These are phyloP conservation scores for Termitomyces sp. DNA, from an alignment of 768 basidiomycete species.

Conservation along the genomic window DNA sequence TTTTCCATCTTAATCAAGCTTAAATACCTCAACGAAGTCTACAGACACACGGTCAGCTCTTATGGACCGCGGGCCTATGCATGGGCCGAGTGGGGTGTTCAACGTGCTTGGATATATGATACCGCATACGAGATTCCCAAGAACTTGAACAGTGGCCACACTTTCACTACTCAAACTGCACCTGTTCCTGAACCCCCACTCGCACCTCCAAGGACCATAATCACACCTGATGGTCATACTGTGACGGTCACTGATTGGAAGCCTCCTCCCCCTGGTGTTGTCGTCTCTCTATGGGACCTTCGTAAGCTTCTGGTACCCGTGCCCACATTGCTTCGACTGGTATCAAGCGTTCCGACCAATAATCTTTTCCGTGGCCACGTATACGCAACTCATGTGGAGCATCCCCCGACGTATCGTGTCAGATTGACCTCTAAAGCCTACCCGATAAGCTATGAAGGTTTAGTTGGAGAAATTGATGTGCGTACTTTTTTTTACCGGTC, in stretches of 20 bases:
- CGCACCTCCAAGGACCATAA: background rate
- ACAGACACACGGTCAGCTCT: background rate
- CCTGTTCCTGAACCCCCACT: background rate
- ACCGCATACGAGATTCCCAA: background rate
- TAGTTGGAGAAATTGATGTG: constrained; percentile 3
- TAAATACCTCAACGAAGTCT: background rate
- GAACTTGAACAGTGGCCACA: constrained; percentile 4
- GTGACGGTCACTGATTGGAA: background rate
- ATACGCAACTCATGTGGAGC: constrained; percentile 1
- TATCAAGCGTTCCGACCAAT: background rate
- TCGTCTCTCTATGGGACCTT: constrained; percentile 8
- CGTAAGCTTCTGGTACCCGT: background rate
- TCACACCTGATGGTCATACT: background rate
- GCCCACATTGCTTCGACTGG: background rate
- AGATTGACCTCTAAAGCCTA: background rate
- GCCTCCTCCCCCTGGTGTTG: background rate
- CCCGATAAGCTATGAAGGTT: constrained; percentile 3
- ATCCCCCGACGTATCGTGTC: background rate
- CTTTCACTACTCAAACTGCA: background rate
- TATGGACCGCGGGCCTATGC: background rate
- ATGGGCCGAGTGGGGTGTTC: constrained; percentile 1
- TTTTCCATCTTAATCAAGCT: constrained; percentile 4
- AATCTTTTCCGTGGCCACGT: background rate
- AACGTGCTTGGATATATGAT: background rate
- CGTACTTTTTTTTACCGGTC: background rate